Conservation (phyloP, 257 asterid species). For the Penstemon davidsonii region DNA sequence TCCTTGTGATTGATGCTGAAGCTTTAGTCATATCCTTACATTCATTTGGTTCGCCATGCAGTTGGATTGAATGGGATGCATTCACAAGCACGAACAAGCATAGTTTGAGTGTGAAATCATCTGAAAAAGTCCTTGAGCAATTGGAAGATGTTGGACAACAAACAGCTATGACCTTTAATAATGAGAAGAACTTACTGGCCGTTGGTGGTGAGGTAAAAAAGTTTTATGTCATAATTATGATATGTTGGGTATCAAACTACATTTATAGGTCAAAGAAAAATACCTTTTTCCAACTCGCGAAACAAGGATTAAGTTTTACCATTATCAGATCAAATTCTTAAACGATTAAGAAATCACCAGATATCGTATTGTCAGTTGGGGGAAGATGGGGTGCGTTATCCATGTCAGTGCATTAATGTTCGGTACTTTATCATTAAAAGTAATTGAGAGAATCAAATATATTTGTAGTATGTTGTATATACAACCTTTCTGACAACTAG, state of each 20-base stretch:
- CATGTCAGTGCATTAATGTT: not conserved
- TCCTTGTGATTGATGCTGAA: conserved; percentile 20
- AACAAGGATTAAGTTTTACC: not conserved
- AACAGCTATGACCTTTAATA: conserved; percentile 63
- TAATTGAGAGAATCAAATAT: not conserved
- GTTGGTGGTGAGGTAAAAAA: conserved; percentile 88
- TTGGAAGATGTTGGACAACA: conserved; percentile 90
- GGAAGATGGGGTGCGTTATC: not conserved
- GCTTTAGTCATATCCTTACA: conserved; percentile 11
- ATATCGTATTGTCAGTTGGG: not conserved
- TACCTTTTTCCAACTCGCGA: conserved; percentile 18
- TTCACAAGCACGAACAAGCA: conserved; percentile 31
- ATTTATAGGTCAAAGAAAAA: conserved; percentile 1
- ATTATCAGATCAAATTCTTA: not conserved
- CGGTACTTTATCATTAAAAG: not conserved
- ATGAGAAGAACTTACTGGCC: conserved; percentile 81
- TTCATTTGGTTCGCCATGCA: conserved; percentile 31
- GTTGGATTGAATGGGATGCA: conserved; percentile 81
- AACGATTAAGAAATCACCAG: not conserved
- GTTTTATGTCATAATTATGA: conserved; percentile 9
- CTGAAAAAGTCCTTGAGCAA: conserved; percentile 58
- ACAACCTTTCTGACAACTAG: not conserved
- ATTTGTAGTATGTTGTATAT: not conserved
- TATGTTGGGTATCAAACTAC: conserved; percentile 2
- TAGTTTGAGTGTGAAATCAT: conserved; percentile 53